Conservation (phyloP, 73 alveolate genomes). For the Tetrahymena borealis region DNA sequence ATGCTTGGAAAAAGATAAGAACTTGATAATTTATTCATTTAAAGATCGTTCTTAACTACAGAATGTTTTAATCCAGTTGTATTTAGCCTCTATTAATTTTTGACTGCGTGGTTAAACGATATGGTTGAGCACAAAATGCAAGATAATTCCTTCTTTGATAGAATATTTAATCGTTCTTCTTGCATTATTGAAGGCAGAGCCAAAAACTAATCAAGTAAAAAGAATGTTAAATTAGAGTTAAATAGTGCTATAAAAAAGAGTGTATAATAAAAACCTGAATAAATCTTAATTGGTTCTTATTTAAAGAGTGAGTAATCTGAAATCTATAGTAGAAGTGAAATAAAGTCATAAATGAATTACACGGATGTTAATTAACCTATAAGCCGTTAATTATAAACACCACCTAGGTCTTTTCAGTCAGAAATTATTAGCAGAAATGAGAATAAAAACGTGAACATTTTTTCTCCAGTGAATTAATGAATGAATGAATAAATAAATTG, state of each 20-base stretch:
- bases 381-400: not conserved
- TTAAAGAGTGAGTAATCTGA: not conserved
- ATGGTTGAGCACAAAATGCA: not conserved
- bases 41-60: not conserved
- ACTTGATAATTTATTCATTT: not conserved
- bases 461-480: too few relatives aligned
- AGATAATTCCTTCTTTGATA: not conserved
- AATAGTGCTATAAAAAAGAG: not conserved
- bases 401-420: too few relatives aligned
- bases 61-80: not conserved
- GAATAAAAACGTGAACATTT: too few relatives aligned
- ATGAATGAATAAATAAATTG: too few relatives aligned
- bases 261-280: not conserved
- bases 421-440: too few relatives aligned
- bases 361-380: not conserved
- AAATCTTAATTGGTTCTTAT: not conserved
- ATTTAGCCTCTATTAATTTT: not conserved
- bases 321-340: not conserved
- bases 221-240: not conserved
- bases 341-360: not conserved
- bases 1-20: not conserved
- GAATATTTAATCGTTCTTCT: not conserved
- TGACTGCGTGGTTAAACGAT: not conserved
- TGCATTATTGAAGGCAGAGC: not conserved
- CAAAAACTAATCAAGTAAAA: not conserved